Evolutionary conservation across 805 yeast genomes (phyloP).

Genomic region (Yarrowia bubula): DNA sequence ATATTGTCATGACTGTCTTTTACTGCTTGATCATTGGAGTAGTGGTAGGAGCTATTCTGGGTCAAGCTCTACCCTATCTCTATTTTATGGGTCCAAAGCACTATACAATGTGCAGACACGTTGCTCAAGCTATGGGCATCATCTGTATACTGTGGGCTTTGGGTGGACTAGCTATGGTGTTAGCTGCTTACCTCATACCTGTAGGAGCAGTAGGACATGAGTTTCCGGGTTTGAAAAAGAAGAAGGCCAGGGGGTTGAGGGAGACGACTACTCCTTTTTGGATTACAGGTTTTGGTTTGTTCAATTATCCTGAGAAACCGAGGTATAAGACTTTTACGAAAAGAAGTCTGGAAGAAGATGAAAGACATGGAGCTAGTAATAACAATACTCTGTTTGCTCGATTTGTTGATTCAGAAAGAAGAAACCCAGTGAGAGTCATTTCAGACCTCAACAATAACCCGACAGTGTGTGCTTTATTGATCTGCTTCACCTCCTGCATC

Average conservation of each 20-base stretch:
- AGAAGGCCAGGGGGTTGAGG: background rate
- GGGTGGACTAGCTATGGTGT: slow-evolving; percentile 50
- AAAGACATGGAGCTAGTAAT: background rate
- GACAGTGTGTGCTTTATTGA: slow-evolving; percentile 28
- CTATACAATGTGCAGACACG: slow-evolving; percentile 53
- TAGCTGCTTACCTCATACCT: slow-evolving; percentile 52
- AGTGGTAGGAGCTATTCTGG: slow-evolving; percentile 67
- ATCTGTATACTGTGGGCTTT: slow-evolving; percentile 52
- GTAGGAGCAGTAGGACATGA: slow-evolving; percentile 53
- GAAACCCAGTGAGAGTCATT: slow-evolving; percentile 4
- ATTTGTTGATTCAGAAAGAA: background rate
- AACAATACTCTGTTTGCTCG: background rate
- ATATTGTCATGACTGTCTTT: slow-evolving; percentile 49
- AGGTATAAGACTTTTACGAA: slow-evolving; percentile 13
- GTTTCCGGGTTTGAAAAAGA: slow-evolving; percentile 30
- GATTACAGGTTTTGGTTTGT: background rate
- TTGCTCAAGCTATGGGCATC: slow-evolving; percentile 51
- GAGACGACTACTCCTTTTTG: slow-evolving; percentile 6
- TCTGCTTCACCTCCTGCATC: slow-evolving; percentile 30
- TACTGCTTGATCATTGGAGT: slow-evolving; percentile 57
- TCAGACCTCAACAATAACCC: slow-evolving; percentile 1
- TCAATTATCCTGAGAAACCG: background rate
- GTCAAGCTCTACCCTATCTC: slow-evolving; percentile 58
- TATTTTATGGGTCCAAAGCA: slow-evolving; percentile 50
- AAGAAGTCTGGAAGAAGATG: background rate